Evolutionary conservation across 192 early-diverging fungal species (phyloP), one percentile per base, ranked within the genome.

Genomic region (Chytriomyces confervae): DNA sequence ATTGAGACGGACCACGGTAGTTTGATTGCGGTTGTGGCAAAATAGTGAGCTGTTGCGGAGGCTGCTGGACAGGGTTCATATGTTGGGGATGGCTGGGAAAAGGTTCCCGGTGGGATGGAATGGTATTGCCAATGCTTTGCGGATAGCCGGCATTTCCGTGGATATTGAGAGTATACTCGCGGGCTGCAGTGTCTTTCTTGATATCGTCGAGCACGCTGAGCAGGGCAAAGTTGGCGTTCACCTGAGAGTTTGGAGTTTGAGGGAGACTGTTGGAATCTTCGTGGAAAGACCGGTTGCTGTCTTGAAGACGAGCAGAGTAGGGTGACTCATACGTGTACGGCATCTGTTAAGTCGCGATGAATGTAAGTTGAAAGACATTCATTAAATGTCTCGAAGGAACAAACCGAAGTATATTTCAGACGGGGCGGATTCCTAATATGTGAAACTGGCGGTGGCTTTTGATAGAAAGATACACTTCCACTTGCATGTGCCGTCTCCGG

Each of bases 291-390:
- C 20, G 53, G 53, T 5, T 57, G 50, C 27, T 23, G 23, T 70
- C 69, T 20, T 70, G 48, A 13, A 70, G 50, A 53, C 69, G 69
- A 50, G 69, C 48, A n/a, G 69, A 70, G 50, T 70, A 70, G 36
- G 48, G 69, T 1, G 50, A 47, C 18, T 70, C 69, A 18, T 70
- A 53, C 16, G 62, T 18, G 13, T 70, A 70, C 11, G 69, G 69
- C 69, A 70, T 70, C 69, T 70, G 50, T 11, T 7, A 47, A 9
- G 48, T 64, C 29, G 6, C 6, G 11, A 23, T 20, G 27, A 29
- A 27, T 5, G 62, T 64, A 11, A 64, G 62, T 24, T 18, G 29
- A 29, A 64, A 23, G 16, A 18, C 53, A 20, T 18, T 18, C 27
- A 27, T 18, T 64, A 27, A 64, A 2, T 27, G 5, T 29, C 66